Base-by-base conservation (phyloP, 108 stramenopile genomes). In the Skeletonema tropicum region DNA sequence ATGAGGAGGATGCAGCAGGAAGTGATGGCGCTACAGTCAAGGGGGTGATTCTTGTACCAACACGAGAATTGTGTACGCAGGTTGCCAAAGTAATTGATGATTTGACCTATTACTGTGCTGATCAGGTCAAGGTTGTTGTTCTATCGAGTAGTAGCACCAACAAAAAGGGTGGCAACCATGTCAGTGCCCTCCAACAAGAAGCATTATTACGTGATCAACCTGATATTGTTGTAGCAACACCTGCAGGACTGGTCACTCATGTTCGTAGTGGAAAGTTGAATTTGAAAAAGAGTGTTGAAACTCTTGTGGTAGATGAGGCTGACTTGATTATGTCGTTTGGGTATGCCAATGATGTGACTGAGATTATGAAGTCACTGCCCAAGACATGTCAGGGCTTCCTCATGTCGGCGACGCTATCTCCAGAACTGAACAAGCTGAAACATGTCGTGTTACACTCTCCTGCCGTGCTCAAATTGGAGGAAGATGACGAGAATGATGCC, bases 301-400 rank as follows among this genome's bases (percentile, higher is more conserved):
- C 92, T 8, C 64, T 98, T 46, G 98, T 98, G 5, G 92, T 99
- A 31, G 99, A 99, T 82, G 99, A 99, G 79, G 98, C 99, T 17
- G 99, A 99, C 85, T 86, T 98, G 61, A 96, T 99, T 49, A 85
- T 99, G 11, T 97, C 96, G 3, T 98, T 93, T 88, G 89, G 85
- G 77, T 97, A 98, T 83, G 81, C 85, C n/a, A 88, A 94, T 52
- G 98, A 98, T 70, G 82, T 99, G 71, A 76, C 90, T 7, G 86
- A 84, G 75, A 92, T 98, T 41, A 87, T 92, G 71, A 87, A 87
- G 65, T 71, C 71, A n/a, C 73, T 99, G 26, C 98, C 98, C 23
- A 92, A 92, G 49, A 97, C 96, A 31, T 94, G 88, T 68, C 99
- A 99, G 79, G 93, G 95, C n/a, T 90, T 99, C 55, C 92, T 99